Conservation (phyloP, 306 rosid species). For the Begonia peltatifolia region DNA sequence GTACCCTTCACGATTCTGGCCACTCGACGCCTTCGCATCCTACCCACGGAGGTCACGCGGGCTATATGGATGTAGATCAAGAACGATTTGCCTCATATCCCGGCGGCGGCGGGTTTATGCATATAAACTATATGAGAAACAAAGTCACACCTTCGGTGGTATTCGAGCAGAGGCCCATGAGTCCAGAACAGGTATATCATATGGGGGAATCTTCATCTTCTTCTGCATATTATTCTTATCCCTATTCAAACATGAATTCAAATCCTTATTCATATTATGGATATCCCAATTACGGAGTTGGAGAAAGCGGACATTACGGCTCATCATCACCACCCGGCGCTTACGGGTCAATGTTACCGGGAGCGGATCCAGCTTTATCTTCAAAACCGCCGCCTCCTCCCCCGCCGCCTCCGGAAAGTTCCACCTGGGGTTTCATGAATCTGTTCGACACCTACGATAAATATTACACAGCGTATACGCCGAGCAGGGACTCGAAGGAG, state of each 20-base stretch:
- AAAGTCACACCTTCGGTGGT: slow-evolving; percentile 52
- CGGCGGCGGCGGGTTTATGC: slow-evolving; percentile 21
- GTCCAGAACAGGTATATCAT: slow-evolving; percentile 24
- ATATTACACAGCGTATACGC: slow-evolving; percentile 38
- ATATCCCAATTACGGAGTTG: slow-evolving; percentile 27
- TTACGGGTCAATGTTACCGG: slow-evolving; percentile 20
- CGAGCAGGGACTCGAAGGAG: slow-evolving; percentile 67
- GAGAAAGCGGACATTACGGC: slow-evolving; percentile 17
- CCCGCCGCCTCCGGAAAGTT: slow-evolving; percentile 65
- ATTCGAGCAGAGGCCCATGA: slow-evolving; percentile 44
- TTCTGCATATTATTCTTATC: slow-evolving; percentile 9
- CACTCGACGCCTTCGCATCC: slow-evolving; percentile 46
- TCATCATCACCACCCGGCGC: slow-evolving; percentile 17
- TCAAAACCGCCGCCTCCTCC: slow-evolving; percentile 65
- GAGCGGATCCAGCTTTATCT: slow-evolving; percentile 19
- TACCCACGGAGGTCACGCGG: slow-evolving; percentile 11
- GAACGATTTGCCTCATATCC: slow-evolving; percentile 17
- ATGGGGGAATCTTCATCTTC: slow-evolving; percentile 67
- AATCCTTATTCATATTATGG: slow-evolving; percentile 18
- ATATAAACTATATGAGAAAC: slow-evolving; percentile 61
- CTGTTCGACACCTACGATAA: slow-evolving; percentile 38
- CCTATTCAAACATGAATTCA: slow-evolving; percentile 11
- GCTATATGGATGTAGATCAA: slow-evolving; percentile 14
- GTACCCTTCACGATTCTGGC: slow-evolving; percentile 34
- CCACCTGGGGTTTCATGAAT: slow-evolving; percentile 72